Conservation (phyloP, 2,329 filamentous ascomycete genomes). For the Cladosporium sp. region DNA sequence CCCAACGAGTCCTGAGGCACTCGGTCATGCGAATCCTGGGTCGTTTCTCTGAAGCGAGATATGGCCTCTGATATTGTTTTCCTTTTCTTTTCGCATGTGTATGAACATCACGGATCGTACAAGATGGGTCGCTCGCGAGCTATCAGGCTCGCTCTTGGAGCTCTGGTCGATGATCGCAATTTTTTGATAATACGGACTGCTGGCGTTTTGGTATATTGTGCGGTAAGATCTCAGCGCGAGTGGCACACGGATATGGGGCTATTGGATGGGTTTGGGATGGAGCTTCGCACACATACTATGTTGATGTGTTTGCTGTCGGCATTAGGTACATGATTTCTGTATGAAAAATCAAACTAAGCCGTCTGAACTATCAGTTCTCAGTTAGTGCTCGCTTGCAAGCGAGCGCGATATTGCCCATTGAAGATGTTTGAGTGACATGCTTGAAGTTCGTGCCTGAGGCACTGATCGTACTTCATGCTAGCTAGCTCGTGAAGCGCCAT, state of each 20-base stretch:
- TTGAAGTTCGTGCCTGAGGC: no score
- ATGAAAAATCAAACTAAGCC: not conserved
- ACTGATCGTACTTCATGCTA: no score
- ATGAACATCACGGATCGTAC: not conserved
- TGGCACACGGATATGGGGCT: conserved; percentile 3
- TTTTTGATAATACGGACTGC: not conserved
- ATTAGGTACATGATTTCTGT: not conserved
- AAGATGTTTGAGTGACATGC: no score
- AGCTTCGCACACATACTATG: not conserved
- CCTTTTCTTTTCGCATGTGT: not conserved
- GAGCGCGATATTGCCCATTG: no score
- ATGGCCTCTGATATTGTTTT: conserved; percentile 13
- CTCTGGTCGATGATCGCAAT: no score
- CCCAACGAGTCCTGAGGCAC: conserved; percentile 12
- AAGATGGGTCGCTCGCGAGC: not conserved
- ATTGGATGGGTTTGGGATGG: not conserved
- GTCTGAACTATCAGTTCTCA: not conserved
- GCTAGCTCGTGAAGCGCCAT: no score
- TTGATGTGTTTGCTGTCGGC: not conserved
- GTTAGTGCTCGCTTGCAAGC: no score
- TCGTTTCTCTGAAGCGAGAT: conserved; percentile 23
- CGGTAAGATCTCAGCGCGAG: conserved; percentile 4
- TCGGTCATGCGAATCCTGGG: conserved; percentile 24
- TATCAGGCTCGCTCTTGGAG: not conserved
- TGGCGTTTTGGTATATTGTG: conserved; percentile 1